Base-by-base conservation (phyloP, 768 basidiomycete genomes). In the Lentinus brumalis region DNA sequence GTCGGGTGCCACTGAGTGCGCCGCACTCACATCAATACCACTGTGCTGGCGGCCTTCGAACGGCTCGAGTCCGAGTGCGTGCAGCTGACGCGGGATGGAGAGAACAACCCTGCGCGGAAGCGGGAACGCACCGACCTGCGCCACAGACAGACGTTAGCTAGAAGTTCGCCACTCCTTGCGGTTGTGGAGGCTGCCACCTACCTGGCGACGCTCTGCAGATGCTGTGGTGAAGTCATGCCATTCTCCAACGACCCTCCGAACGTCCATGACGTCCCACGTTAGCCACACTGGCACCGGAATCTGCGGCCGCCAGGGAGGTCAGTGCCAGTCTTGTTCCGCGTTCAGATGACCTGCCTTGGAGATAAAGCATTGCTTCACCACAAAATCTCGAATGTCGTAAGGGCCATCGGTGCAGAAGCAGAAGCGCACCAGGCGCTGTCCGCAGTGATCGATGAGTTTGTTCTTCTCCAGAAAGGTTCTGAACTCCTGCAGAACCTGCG, bases 351-450 rank as follows among this genome's bases (percentile, higher is more conserved):
- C 57, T 66, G 88, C 89, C 73, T 86, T 84, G 50, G 92, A 94
- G 67, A 94, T 91, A 72, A 92, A 94, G 70, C 88, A 93, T 72
- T 94, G 92, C 73, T 94, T 95, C 51, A 91, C 86, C 57, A 94
- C 84, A 67, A 94, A 94, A 75, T 94, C 89, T 62, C 89, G 81
- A 51, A 94, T 73, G 72, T 93, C 92, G 66, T 84, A 93, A 15
- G 92, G 91, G 2, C 92, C 91, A 70, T 94, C 92, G 56, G 83
- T 88, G 73, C 89, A 92, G 90, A 90, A 92, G 71, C 87, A 88
- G 70, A 87, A 92, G 26, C 83, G 86, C 61, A 81, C 74, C 50
- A 87, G 76, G 6, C 79, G 81, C 62, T 80, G 78, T 52, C 84
- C 85, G 21, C 81, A 86, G 55, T 75, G 76, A 65, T 90, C 83